These are phyloP conservation scores for Lentinula sp. DNA, from an alignment of 768 basidiomycete genomes.

Conservation along the genomic window DNA sequence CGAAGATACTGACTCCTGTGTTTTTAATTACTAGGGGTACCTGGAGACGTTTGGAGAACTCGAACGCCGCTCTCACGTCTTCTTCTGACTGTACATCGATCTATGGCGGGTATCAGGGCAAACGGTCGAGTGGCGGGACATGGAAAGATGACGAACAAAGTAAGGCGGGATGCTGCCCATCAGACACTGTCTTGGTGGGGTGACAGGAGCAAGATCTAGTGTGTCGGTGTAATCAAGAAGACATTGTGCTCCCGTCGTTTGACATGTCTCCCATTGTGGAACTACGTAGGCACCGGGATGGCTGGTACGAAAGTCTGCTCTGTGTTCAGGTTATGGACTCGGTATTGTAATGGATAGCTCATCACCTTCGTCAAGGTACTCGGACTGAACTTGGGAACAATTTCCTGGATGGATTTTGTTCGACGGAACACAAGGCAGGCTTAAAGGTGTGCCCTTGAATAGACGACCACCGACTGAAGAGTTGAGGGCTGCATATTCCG, in stretches of 20 bases:
- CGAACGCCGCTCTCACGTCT: constrained; percentile 39
- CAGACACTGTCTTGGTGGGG: constrained; percentile 23
- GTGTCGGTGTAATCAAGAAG: constrained; percentile 35
- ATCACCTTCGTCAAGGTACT: constrained; percentile 2
- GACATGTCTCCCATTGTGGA: constrained; percentile 54
- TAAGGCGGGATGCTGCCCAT: constrained; percentile 31
- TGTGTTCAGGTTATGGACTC: background rate
- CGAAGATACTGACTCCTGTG: constrained; percentile 34
- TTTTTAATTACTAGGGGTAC: constrained; percentile 45
- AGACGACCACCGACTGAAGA: constrained; percentile 4
- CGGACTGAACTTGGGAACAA: background rate
- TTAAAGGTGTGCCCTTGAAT: background rate
- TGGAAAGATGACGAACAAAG: constrained; percentile 23
- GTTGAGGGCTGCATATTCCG: background rate
- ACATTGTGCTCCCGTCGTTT: constrained; percentile 37
- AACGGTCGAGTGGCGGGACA: background rate
- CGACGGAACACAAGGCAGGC: background rate
- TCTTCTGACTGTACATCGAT: constrained; percentile 32
- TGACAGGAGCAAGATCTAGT: constrained; percentile 20
- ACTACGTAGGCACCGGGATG: constrained; percentile 25
- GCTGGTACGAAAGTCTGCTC: constrained; percentile 15
- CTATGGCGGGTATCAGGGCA: constrained; percentile 14
- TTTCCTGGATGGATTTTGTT: background rate
- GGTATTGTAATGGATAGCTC: background rate
- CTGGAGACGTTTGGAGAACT: constrained; percentile 30